A percentile compares a stretch with the other conserved stretches of the same genome.
Evolutionary conservation across 371 early-diverging fungal species (phyloP).

Genomic region (Dichotomocladium elegans): DNA sequence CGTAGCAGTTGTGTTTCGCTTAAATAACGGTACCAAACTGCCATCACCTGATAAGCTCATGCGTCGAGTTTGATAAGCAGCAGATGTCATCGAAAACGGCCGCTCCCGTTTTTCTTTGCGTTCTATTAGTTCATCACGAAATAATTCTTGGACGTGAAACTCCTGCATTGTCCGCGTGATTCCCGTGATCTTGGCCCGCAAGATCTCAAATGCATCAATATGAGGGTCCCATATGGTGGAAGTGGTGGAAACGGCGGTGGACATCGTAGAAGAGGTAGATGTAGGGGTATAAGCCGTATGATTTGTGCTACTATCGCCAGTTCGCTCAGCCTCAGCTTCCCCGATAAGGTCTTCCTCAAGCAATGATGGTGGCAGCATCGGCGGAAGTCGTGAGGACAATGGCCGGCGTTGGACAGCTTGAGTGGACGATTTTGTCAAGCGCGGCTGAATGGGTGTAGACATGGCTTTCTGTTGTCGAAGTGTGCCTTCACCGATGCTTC

Average conservation of each 20-base stretch:
- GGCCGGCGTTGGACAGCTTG: slow-evolving; percentile 5
- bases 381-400: too few species aligned
- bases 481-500: slow-evolving; percentile 26
- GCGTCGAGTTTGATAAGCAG: not conserved
- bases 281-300: too few species aligned
- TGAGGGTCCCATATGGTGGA: slow-evolving; percentile 48
- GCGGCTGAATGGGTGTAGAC: slow-evolving; percentile 21
- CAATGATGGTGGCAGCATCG: not conserved
- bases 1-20: not conserved
- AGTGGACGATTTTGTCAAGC: slow-evolving; percentile 28
- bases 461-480: slow-evolving; percentile 13
- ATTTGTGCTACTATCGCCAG: too few species aligned
- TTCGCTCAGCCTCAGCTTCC: too few species aligned
- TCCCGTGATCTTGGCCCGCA: slow-evolving; percentile 40
- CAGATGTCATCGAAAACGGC: slow-evolving; percentile 6
- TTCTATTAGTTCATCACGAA: slow-evolving; percentile 28
- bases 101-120: slow-evolving; percentile 11
- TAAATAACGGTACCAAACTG: not conserved
- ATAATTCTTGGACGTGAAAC: slow-evolving; percentile 40
- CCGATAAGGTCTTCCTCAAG: not conserved
- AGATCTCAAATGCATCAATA: slow-evolving; percentile 43
- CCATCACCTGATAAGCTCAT: slow-evolving; percentile 3
- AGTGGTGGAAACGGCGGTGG: too few species aligned
- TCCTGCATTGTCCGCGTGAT: slow-evolving; percentile 47
- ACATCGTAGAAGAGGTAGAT: too few species aligned